Evolutionary conservation across 2,329 filamentous ascomycete genomes (phyloP), one percentile per base, ranked within the genome.

Genomic region (Sporothrix brasiliensis): DNA sequence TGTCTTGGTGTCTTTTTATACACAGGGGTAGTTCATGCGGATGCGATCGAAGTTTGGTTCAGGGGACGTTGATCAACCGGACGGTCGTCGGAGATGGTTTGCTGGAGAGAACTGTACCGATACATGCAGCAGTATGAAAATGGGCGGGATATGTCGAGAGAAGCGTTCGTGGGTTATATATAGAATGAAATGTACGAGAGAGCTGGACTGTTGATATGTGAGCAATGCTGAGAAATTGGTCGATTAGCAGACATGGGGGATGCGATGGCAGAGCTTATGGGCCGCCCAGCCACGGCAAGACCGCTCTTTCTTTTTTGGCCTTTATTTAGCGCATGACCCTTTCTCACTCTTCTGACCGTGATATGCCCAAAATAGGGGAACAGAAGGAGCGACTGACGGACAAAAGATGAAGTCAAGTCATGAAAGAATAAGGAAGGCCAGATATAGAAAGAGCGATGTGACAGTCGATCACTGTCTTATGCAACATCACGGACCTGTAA

Each of bases 161-260:
- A 24, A 14, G 21, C 21, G 58, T 63, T 16, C 14, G 58, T 47
- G 21, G n/a, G 39, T 61, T 61, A 61, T 61, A 61, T 61, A 63
- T 47, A 63, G 58, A 63, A 27, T 47, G 58, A 44, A 39, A 63
- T 63, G n/a, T 9, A 21, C 2, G 39, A 27, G 41, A 16, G 34
- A 39, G 34, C 5, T n/a, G 19, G 58, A 19, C 6, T 47, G 39
- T 47, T 6, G 39, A 47, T 21, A 21, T 27, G n/a, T 47, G 58
- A 44, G 58, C 27, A 47, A 65, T 50, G 61, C 60, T 66, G 63
- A 66, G 63, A 66, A 53, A 52, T 66, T 9, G 21, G 21, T 24
- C 41, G 19, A 1, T 6, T 39, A 61, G 34, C 30, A 61, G 19
- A 1, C 34, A 9, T 9, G 34, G 34, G 14, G 34, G n/a, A 61